Base-by-base conservation (phyloP, 1,284 basidiomycete species). In the Puccinia novopanici region DNA sequence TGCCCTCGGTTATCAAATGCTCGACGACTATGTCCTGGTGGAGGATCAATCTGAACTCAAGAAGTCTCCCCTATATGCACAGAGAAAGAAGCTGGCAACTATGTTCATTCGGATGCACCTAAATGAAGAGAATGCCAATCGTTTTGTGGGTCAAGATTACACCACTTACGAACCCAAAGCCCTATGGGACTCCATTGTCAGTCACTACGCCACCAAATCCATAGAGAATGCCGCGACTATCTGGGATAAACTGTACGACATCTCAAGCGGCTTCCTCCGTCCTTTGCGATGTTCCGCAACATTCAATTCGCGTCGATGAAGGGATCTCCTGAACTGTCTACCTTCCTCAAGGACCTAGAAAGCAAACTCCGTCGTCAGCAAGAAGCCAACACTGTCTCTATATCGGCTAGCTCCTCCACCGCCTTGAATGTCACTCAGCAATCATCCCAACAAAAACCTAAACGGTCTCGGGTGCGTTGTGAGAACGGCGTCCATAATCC, bases 201-300 rank as follows among this genome's bases (percentile, higher is more conserved):
- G 15, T n/a, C 61, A 65, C 22, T 65, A 65, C 61, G 61, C 61
- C 3, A 65, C 61, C 27, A 65, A 65, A 65, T 40, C 30, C 12
- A 3, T 65, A 8, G 61, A 65, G 22, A 65, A 65, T 10, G 61
- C 61, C 19, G 30, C 61, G 22, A 65, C 52, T 19, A 61, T 61
- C 24, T 30, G 24, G 59, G 59, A 61, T 30, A 12, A 37, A 12
- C 59, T 61, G 10, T 61, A 61, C 24, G 24, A 37, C 10, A 61
- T 61, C 5, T 61, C 19, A 61, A 61, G 30, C 9, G 59, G 6
- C 34, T 61, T 6, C 59, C 59, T 4, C 4, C 24, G 27, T 30
- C 59, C 59, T 61, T 61, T 5, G 10, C 24, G 13, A 27, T 61
- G 10, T 37, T 61, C 19, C 34, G 24, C 13, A 30, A 13, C 59